Evolutionary conservation across 495 filamentous ascomycete species (phyloP).

Genomic region (Thermochaetoides thermophila): DNA sequence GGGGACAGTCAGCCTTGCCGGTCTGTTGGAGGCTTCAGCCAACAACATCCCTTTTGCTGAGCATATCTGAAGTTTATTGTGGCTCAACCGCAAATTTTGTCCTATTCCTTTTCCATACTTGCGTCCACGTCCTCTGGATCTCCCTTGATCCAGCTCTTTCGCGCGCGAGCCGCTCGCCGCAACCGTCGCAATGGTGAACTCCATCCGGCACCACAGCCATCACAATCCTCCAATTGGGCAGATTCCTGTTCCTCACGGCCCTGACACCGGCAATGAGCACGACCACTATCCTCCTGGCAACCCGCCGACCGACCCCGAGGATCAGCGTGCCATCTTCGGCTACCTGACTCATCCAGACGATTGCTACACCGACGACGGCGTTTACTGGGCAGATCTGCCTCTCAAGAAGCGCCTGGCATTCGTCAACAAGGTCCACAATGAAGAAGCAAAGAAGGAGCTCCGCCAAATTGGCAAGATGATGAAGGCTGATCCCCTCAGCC

Average conservation of each 20-base stretch:
- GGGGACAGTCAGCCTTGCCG: no score
- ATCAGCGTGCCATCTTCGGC: conserved; percentile 59
- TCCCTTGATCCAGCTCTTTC: neutral
- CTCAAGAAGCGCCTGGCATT: conserved; percentile 51
- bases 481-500: conserved; percentile 65
- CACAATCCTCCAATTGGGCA: conserved; percentile 28
- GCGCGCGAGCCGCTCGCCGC: neutral
- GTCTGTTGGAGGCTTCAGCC: no score
- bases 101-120: no score
- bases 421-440: conserved; percentile 49
- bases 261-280: conserved; percentile 28
- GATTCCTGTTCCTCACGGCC: conserved; percentile 35
- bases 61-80: no score
- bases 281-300: conserved; percentile 18
- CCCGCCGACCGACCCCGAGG: conserved; percentile 31
- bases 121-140: neutral
- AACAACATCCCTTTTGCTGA: no score
- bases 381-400: conserved; percentile 80
- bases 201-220: conserved; percentile 24
- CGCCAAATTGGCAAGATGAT: conserved; percentile 54
- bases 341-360: conserved; percentile 68
- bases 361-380: conserved; percentile 60
- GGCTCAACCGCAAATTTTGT: no score
- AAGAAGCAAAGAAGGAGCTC: conserved; percentile 52
- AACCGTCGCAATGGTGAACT: conserved; percentile 13